Conservation (phyloP, 352 stramenopile genomes). For the Globisporangium perplexum region DNA sequence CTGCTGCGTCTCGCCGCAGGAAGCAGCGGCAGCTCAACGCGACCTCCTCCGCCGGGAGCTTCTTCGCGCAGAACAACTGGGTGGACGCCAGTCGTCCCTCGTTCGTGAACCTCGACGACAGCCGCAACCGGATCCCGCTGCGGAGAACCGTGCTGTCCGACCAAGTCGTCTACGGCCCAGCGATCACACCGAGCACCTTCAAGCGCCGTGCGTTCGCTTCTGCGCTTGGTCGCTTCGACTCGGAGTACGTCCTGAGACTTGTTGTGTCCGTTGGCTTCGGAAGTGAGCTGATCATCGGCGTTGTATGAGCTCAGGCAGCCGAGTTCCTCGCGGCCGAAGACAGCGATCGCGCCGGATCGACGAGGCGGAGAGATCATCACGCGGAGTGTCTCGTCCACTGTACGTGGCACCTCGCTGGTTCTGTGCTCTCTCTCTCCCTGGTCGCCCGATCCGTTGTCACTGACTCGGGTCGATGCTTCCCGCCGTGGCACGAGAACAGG, state of each 20-base stretch:
- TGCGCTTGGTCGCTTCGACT: not conserved
- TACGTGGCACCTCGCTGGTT: conserved; percentile 8
- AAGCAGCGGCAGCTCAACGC: conserved; percentile 11
- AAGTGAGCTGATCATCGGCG: not conserved
- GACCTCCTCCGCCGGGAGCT: not conserved
- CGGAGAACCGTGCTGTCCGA: conserved; percentile 41
- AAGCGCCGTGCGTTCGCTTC: conserved; percentile 5
- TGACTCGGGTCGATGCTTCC: not conserved
- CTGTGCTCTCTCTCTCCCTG: too few relatives aligned
- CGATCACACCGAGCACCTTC: conserved; percentile 45
- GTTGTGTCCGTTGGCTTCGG: not conserved
- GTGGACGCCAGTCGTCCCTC: conserved; percentile 1
- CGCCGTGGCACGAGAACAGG: conserved; percentile 12
- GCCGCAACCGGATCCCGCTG: conserved; percentile 54
- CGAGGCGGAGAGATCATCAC: conserved; percentile 37
- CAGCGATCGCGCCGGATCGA: conserved; percentile 19
- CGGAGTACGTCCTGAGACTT: conserved; percentile 5
- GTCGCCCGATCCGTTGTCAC: not conserved
- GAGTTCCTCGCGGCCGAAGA: conserved; percentile 21
- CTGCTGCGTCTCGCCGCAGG: conserved; percentile 8
- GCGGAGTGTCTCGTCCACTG: conserved; percentile 32
- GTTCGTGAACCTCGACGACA: conserved; percentile 53
- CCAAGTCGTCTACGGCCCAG: conserved; percentile 58
- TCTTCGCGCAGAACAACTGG: conserved; percentile 12
- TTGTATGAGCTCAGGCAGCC: not conserved